These are phyloP conservation scores for Spathaspora boniae DNA, from an alignment of 805 yeast species.

Conservation along the genomic window DNA sequence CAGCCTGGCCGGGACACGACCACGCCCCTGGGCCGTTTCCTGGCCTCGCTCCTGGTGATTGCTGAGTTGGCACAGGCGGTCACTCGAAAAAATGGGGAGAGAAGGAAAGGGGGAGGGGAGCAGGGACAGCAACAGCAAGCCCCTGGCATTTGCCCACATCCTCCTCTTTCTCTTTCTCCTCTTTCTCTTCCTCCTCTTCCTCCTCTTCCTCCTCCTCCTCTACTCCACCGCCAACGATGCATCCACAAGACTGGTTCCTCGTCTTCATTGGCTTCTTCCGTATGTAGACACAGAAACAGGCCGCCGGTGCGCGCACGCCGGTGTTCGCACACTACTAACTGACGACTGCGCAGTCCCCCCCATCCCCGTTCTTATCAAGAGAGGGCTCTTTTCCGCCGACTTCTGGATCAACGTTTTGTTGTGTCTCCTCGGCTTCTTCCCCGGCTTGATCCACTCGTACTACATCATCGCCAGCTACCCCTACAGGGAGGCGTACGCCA, in stretches of 20 bases:
- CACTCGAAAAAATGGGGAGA: too few relatives aligned
- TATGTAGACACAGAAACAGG: slow-evolving; percentile 10
- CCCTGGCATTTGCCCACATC: too few relatives aligned
- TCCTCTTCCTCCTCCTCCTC: not conserved
- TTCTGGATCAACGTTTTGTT: slow-evolving; percentile 65
- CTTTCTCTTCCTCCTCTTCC: not conserved
- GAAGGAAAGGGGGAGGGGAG: too few relatives aligned
- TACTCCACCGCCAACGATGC: slow-evolving; percentile 21
- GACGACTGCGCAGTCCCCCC: slow-evolving; percentile 53
- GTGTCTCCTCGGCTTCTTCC: slow-evolving; percentile 68
- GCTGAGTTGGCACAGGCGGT: too few relatives aligned
- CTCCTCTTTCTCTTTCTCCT: too few relatives aligned
- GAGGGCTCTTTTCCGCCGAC: slow-evolving; percentile 73
- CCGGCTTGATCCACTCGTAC: slow-evolving; percentile 76
- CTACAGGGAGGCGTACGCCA: slow-evolving; percentile 25
- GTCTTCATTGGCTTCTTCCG: slow-evolving; percentile 62
- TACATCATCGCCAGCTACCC: slow-evolving; percentile 78
- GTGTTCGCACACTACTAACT: slow-evolving; percentile 5
- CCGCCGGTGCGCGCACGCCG: not conserved
- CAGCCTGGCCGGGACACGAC: not conserved
- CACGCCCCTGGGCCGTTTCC: not conserved
- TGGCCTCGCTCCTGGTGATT: too few relatives aligned
- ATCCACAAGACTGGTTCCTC: slow-evolving; percentile 56
- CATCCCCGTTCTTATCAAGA: slow-evolving; percentile 68
- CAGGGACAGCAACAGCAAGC: too few relatives aligned